These are phyloP conservation scores for Agastache rugosa DNA, from an alignment of 257 asterid genomes.

Conservation along the genomic window DNA sequence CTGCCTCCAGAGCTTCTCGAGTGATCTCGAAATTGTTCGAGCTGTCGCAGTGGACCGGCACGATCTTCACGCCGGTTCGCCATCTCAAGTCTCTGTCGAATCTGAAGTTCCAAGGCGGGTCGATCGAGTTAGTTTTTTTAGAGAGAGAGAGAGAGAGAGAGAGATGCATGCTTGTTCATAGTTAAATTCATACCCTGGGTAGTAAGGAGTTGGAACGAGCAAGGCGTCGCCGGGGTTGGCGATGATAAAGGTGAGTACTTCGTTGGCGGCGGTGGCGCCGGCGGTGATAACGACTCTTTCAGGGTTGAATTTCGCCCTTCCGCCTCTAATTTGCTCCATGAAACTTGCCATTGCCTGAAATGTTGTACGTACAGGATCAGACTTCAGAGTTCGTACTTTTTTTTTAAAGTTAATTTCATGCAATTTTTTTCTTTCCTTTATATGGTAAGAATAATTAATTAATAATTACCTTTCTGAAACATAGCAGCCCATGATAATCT, in stretches of 20 bases:
- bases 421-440: background rate
- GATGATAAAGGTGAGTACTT: conserved; percentile 76
- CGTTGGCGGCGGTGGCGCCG: conserved; percentile 96
- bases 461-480: conserved; percentile 66
- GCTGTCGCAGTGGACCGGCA: conserved; percentile 54
- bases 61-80: conserved; percentile 55
- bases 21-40: conserved; percentile 55
- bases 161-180: background rate
- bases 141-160: background rate
- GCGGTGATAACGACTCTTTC: conserved; percentile 83
- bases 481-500: conserved; percentile 86
- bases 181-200: conserved; percentile 94
- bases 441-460: background rate
- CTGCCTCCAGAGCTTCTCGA: conserved; percentile 40
- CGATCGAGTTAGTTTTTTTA: background rate
- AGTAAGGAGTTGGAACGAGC: conserved; percentile 90
- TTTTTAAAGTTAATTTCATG: background rate
- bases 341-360: conserved; percentile 87
- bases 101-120: conserved; percentile 5
- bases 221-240: conserved; percentile 90
- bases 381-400: conserved; percentile 20
- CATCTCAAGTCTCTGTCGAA: conserved; percentile 51
- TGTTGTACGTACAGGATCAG: background rate
- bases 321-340: conserved; percentile 88
- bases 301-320: conserved; percentile 74